A percentile compares a stretch with the other conserved stretches of the same genome.
Evolutionary conservation across 169 alveolate species (phyloP).

Genomic region (Plasmodium gallinaceum): DNA sequence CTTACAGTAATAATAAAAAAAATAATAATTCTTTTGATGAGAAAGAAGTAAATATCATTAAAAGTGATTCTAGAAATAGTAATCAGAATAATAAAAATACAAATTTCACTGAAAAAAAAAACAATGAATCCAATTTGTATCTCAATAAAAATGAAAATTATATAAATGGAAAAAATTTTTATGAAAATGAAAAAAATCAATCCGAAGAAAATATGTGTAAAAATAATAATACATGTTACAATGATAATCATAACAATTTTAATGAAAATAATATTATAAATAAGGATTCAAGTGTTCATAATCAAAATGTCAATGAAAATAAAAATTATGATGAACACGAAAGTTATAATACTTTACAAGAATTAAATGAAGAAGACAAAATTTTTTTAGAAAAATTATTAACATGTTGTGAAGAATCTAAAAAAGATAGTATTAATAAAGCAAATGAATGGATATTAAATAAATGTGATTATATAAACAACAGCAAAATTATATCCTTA

Average conservation of each 20-base stretch:
- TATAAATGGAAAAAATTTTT: too few species aligned
- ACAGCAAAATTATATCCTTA: constrained; percentile 19
- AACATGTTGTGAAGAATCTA: constrained; percentile 25
- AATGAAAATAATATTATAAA: background rate
- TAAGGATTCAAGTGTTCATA: too few species aligned
- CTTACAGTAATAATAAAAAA: background rate
- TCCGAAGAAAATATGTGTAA: too few species aligned
- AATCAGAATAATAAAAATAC: too few species aligned
- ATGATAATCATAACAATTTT: background rate
- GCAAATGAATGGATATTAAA: constrained; percentile 58
- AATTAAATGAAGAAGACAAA: constrained; percentile 29
- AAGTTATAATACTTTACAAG: background rate
- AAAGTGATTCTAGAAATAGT: background rate
- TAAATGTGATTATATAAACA: constrained; percentile 12
- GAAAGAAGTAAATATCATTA: background rate
- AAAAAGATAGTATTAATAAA: background rate
- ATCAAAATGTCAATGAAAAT: background rate
- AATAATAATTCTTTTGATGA: background rate
- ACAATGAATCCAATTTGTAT: too few species aligned
- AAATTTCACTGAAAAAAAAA: too few species aligned
- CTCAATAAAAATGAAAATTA: too few species aligned
- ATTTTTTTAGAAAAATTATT: constrained; percentile 1
- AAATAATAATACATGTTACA: background rate
- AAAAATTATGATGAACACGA: background rate
- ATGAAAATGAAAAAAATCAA: too few species aligned